These are phyloP conservation scores for Rubus idaeus DNA, from an alignment of 306 rosid genomes.

Conservation along the genomic window DNA sequence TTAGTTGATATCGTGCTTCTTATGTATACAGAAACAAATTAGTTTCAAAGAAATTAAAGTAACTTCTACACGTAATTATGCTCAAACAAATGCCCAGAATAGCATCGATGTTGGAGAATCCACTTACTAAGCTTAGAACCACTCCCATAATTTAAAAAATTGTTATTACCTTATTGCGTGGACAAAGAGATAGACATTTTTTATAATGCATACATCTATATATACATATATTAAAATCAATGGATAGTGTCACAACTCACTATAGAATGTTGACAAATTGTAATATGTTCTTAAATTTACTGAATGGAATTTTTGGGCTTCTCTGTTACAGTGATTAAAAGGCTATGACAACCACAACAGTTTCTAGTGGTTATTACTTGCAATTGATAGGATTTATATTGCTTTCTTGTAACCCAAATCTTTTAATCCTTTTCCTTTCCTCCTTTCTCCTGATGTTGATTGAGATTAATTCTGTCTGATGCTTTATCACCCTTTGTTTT, in stretches of 20 bases:
- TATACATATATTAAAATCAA: background rate
- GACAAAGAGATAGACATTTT: background rate
- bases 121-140: conserved; percentile 4
- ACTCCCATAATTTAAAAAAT: background rate
- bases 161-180: background rate
- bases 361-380: background rate
- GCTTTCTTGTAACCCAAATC: background rate
- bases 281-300: background rate
- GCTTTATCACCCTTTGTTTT: conserved; percentile 19
- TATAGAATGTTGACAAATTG: background rate
- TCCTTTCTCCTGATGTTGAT: background rate
- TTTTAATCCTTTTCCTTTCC: background rate
- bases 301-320: conserved; percentile 4
- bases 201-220: background rate
- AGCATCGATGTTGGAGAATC: conserved; percentile 10
- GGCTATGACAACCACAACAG: background rate
- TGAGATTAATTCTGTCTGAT: conserved; percentile 9
- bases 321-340: background rate
- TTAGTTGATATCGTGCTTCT: background rate
- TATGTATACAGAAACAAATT: background rate
- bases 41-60: background rate
- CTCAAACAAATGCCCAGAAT: background rate
- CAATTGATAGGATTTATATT: background rate
- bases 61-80: background rate
- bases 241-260: background rate